These are phyloP conservation scores for Brassica juncea DNA, from an alignment of 345 rosid genomes.

Conservation along the genomic window DNA sequence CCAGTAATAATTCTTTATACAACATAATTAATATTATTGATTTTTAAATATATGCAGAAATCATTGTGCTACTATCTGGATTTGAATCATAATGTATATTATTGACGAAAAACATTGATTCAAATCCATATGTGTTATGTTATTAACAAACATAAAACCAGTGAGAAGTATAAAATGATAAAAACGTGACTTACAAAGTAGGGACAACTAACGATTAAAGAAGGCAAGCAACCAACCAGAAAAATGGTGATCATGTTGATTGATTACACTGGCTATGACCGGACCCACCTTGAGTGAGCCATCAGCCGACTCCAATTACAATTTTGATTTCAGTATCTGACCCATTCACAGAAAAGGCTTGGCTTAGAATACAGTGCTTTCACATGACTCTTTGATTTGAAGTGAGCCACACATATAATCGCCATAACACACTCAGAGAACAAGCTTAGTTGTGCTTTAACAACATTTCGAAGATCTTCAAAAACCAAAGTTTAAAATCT, in stretches of 20 bases:
- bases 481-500: not conserved
- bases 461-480: not conserved
- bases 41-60: not conserved
- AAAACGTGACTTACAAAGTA: slow-evolving; percentile 28
- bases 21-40: not conserved
- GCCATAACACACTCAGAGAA: not conserved
- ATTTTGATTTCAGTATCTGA: not conserved
- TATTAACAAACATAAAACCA: slow-evolving; percentile 8
- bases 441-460: not conserved
- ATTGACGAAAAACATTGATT: not conserved
- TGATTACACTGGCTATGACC: not conserved
- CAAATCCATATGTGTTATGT: not conserved
- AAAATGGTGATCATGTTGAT: not conserved
- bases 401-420: not conserved
- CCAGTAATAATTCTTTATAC: not conserved
- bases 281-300: slow-evolving; percentile 15
- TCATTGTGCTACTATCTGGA: not conserved
- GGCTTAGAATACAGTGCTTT: not conserved
- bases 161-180: slow-evolving; percentile 5
- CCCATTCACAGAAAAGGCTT: not conserved
- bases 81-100: not conserved
- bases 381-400: not conserved
- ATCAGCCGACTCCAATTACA: not conserved
- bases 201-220: slow-evolving; percentile 1
- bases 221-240: not conserved